Percentiles rank a stretch among this genome's conserved stretches.
phyloP scores from a whole-genome alignment of 2,329 filamentous ascomycete genomes.

The Phaeophleospora eucalypticola region DNA sequence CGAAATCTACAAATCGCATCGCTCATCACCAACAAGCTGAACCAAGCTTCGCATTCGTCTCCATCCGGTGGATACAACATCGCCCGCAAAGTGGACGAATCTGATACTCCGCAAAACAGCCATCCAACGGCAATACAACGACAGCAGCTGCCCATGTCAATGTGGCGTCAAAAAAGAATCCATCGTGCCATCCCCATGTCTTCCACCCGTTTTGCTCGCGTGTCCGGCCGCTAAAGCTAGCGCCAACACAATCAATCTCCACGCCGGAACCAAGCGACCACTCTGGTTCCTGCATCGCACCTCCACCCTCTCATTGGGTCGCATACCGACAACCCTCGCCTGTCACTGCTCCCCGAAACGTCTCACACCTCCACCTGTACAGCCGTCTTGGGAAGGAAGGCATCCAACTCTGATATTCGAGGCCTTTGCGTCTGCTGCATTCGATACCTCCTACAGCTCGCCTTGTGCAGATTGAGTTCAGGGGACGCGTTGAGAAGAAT shows the following conservation, averaged over 20 bases:
- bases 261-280: background rate
- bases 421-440: too few species aligned
- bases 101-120: background rate
- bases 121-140: background rate
- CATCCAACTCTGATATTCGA: background rate
- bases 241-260: too few species aligned
- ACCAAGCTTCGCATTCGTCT: background rate
- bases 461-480: background rate
- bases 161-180: background rate
- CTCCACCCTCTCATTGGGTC: conserved; percentile 2
- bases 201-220: too few species aligned
- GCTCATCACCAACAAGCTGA: background rate
- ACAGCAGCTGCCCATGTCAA: too few species aligned
- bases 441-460: background rate
- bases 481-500: background rate
- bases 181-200: background rate
- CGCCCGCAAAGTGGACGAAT: too few species aligned
- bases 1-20: background rate
- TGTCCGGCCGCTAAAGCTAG: background rate
- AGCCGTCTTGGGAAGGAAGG: background rate
- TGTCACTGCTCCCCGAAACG: background rate
- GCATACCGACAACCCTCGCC: background rate
- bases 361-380: background rate
- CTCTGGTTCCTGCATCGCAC: background rate
- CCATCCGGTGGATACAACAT: too few species aligned